phyloP scores from a whole-genome alignment of 768 basidiomycete species.

The Leccinum arenicola region DNA sequence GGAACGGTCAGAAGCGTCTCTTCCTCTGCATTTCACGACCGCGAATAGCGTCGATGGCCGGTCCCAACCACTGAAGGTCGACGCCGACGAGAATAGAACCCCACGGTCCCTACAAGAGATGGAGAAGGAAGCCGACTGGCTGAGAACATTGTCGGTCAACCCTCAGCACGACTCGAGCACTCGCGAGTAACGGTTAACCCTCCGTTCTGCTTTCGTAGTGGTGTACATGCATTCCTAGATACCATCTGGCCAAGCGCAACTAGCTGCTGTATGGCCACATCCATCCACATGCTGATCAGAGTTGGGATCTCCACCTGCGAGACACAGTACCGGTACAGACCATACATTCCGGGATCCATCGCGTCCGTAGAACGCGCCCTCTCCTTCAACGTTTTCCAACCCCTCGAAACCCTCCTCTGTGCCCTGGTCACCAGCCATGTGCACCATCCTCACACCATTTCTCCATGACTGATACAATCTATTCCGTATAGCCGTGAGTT shows the following conservation, averaged over 20 bases:
- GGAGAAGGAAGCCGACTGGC: conserved; percentile 74
- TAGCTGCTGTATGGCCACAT: conserved; percentile 38
- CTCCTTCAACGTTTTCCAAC: conserved; percentile 31
- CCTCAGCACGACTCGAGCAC: background rate
- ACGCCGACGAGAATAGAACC: conserved; percentile 66
- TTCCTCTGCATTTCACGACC: conserved; percentile 40
- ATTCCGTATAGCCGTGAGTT: conserved; percentile 46
- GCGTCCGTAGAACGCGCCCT: conserved; percentile 26
- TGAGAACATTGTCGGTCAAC: conserved; percentile 51
- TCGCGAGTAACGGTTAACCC: background rate
- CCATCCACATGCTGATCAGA: conserved; percentile 31
- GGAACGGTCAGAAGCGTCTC: conserved; percentile 57
- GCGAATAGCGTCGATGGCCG: conserved; percentile 14
- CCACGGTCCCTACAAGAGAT: conserved; percentile 71
- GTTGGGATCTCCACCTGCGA: conserved; percentile 32
- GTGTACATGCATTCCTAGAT: conserved; percentile 19
- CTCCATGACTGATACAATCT: conserved; percentile 45
- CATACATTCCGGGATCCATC: conserved; percentile 9
- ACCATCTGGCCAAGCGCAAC: conserved; percentile 34
- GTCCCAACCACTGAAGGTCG: conserved; percentile 49
- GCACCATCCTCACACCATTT: conserved; percentile 46
- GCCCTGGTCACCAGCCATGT: conserved; percentile 31
- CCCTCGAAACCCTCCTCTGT: conserved; percentile 34
- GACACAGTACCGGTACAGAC: conserved; percentile 36
- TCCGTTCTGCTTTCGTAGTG: background rate